Percentiles rank a stretch among this genome's conserved stretches.
These are phyloP conservation scores for Cudoniella acicularis DNA, from an alignment of 495 filamentous ascomycete genomes.

Conservation along the genomic window DNA sequence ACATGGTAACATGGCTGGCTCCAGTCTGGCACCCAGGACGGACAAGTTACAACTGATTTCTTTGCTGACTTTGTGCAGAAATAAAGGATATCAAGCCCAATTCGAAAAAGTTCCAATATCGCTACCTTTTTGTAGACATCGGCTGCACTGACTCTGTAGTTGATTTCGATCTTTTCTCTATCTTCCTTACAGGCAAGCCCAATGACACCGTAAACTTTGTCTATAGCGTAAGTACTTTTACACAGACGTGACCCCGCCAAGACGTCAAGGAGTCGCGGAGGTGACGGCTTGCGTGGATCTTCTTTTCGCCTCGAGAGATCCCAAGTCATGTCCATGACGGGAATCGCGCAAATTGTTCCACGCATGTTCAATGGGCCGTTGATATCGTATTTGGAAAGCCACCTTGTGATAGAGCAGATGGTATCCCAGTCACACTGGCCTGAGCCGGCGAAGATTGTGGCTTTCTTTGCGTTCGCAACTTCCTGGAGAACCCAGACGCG, in stretches of 20 bases:
- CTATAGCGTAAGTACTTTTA: neutral
- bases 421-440: neutral
- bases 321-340: neutral
- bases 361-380: neutral
- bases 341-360: neutral
- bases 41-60: neutral
- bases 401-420: neutral
- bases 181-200: neutral
- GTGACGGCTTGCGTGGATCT: neutral
- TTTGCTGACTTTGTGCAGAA: neutral
- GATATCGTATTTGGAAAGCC: neutral
- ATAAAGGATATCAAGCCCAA: neutral
- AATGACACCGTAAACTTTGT: neutral
- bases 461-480: neutral
- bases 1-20: neutral
- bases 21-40: neutral
- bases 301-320: neutral
- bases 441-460: neutral
- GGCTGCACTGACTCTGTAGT: neutral
- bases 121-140: neutral
- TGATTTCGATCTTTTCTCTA: neutral
- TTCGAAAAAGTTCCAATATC: neutral
- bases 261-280: neutral
- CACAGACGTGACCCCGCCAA: neutral
- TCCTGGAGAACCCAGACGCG: neutral